These are phyloP conservation scores for Xylaria sp. DNA, from an alignment of 2,329 filamentous ascomycete genomes.

Conservation along the genomic window DNA sequence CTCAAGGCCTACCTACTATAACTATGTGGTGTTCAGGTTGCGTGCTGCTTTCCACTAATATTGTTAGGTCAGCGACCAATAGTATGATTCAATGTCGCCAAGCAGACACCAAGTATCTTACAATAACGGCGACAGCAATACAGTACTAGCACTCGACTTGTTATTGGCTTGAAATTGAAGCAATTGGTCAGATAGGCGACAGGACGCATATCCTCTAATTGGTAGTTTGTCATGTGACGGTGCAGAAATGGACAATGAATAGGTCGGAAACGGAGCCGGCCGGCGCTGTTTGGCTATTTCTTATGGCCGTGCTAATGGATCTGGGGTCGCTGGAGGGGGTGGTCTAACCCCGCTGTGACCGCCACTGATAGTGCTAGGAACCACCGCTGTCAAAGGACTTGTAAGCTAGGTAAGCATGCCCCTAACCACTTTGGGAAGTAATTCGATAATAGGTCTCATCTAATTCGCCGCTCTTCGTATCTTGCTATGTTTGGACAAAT, in stretches of 20 bases:
- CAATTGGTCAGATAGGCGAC: slow-evolving; percentile 3
- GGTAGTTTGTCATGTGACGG: slow-evolving; percentile 1
- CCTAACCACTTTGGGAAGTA: slow-evolving; percentile 32
- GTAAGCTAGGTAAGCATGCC: not conserved
- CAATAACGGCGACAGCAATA: not conserved
- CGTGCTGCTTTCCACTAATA: not conserved
- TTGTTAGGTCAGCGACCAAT: not conserved
- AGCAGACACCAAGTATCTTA: not conserved
- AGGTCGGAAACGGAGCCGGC: slow-evolving; percentile 29
- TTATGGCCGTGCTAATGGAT: too few species aligned
- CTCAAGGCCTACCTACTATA: not conserved
- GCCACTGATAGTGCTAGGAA: not conserved
- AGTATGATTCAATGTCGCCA: not conserved
- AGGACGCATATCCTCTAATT: not conserved
- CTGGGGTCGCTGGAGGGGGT: too few species aligned
- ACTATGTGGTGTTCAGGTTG: not conserved
- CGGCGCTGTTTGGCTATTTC: slow-evolving; percentile 7
- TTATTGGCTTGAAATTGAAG: not conserved
- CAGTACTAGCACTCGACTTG: not conserved
- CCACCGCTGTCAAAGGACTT: not conserved
- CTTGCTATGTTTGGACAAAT: not conserved
- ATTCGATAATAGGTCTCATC: slow-evolving; percentile 37
- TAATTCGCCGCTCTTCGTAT: slow-evolving; percentile 39
- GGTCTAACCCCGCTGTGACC: slow-evolving; percentile 12
- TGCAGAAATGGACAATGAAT: not conserved